Evolutionary conservation across 495 filamentous ascomycete genomes (phyloP), one percentile per base, ranked within the genome.

Genomic region (Jackrogersella minutella): DNA sequence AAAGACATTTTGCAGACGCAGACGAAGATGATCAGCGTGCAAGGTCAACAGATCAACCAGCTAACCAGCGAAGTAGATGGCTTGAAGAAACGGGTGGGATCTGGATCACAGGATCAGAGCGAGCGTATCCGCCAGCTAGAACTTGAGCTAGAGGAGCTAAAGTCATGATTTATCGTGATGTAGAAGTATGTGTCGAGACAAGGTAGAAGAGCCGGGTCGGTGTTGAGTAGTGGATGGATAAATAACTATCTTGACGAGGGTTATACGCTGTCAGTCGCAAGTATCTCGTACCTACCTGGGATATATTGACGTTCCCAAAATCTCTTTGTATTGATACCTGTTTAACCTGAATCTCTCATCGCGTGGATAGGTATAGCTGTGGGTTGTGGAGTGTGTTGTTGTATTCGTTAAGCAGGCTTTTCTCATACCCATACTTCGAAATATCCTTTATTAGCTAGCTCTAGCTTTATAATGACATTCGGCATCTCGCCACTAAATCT

Each of bases 81-180:
- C 11, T 77, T 94, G 61, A 92, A 91, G 80, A 85, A 85, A 75
- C 82, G 79, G 60, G 78, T 88, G 28, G 84, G 80, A n/a, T 76
- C 83, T 1, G 82, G 81, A 39, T 78, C 77, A 33, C 77, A 83
- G 65, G 82, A 87, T 68, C 88, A 90, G 80, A 88, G 84, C 73
- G 88, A 90, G 75, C 79, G 86, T 43, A 90, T 91, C 65, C 77
- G 88, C 61, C 85, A 90, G 74, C 69, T 91, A 62, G 88, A 91
- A 73, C 75, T 90, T 49, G 88, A 90, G 73, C 71, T 91, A 47
- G 88, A 91, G 71, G 84, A 75, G 68, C 69, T 79, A 2, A 71
- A 73, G 56, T 81, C 79, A 41, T 81, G 54, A 73, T 30, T 30
- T 34, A 11, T 3, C n/a, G 21, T 17, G 24, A 16, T 31, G 47